phyloP scores from a whole-genome alignment of 148 eudicot species.

The Rhododendron williamsianum region DNA sequence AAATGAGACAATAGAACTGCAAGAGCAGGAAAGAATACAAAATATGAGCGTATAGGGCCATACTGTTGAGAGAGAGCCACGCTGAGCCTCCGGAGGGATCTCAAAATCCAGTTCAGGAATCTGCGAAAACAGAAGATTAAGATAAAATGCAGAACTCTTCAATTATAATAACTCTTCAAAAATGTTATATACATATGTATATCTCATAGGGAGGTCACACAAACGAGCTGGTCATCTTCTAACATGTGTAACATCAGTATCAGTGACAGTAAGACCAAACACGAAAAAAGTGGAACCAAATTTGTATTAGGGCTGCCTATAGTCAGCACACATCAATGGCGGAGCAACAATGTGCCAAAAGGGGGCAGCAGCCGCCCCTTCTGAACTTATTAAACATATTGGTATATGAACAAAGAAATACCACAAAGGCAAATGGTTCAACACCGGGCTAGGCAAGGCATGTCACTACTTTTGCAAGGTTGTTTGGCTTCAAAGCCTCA shows the following conservation, averaged over 20 bases:
- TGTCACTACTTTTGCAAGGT: neutral
- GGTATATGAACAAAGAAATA: neutral
- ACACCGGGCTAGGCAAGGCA: neutral
- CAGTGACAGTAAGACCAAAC: neutral
- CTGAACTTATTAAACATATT: neutral
- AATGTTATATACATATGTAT: too few relatives aligned
- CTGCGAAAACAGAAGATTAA: constrained; percentile 31
- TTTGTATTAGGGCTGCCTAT: neutral
- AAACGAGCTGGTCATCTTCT: neutral
- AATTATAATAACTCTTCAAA: neutral
- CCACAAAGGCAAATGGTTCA: neutral
- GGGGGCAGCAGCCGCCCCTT: neutral
- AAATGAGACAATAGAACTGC: neutral
- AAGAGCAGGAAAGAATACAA: neutral
- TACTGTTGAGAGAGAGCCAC: constrained; percentile 92
- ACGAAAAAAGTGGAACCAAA: neutral
- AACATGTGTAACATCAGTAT: neutral
- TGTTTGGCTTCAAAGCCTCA: neutral
- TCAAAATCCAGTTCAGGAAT: constrained; percentile 94
- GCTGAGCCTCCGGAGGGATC: constrained; percentile 96
- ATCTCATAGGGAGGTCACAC: neutral
- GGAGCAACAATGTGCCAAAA: neutral
- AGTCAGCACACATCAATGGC: neutral
- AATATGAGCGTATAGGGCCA: constrained; percentile 12
- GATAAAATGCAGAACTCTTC: neutral